Evolutionary conservation across 2,329 filamentous ascomycete genomes (phyloP), one percentile per base, ranked within the genome.

Genomic region (Acephala macrosclerotiorum): DNA sequence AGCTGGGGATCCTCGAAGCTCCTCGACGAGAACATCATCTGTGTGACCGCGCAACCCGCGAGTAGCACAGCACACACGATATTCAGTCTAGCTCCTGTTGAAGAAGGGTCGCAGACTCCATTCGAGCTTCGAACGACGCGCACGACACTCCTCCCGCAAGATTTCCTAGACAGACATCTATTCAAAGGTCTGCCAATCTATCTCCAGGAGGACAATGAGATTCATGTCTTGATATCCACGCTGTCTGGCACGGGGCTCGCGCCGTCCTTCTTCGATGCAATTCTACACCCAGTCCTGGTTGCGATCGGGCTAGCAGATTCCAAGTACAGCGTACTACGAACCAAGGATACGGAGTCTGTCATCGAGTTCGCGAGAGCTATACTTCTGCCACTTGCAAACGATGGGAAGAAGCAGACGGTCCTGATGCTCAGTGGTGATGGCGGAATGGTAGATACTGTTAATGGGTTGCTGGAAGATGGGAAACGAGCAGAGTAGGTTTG

Each of bases 401-500:
- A 78, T 60, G 82, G 82, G 1, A 69, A 79, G 5, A 71, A 76
- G 14, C 86, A 89, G 74, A 89, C 89, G 0, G 83, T 97, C 29
- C 79, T 97, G 35, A 84, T 98, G 14, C 83, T 97, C 5, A 95
- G 91, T 58, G 95, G 95, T 7, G 95, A 98, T 77, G 95, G 95
- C 16, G 95, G 94, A 6, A 78, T 97, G 1, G 85, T 94, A 20
- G 95, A 98, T 72, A 81, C 96, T 1, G 82, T 97, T 66, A 96
- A 97, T 75, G 86, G 85, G 2, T 82, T 91, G 0, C 73, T 81
- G 11, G 71, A 73, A 55, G 68, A 56, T 33, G 67, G 58, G 14
- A 51, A 66, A 7, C 60, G 53, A 33, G 68, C 71, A 57, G 70
- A 63, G 75, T 77, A 72, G 7, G 42, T 60, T 29, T 49, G 36